These are phyloP conservation scores for Alternaria hordeiaustralica DNA, from an alignment of 2,329 filamentous ascomycete species.

Conservation along the genomic window DNA sequence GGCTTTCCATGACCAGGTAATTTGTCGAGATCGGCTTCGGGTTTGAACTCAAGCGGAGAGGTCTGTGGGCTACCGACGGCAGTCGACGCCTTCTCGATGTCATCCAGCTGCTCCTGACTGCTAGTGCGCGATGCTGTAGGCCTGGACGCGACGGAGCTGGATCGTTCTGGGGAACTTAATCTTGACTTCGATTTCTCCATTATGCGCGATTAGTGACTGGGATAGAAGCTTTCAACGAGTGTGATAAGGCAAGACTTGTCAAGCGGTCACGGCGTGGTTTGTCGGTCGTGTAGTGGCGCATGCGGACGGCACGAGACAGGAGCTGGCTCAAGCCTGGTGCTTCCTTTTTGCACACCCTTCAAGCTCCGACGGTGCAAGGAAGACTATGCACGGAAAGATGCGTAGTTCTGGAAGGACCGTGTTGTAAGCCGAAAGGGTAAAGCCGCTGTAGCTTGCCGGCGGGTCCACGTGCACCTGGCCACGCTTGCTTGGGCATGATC, in stretches of 20 bases:
- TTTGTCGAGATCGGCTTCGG: slow-evolving; percentile 42
- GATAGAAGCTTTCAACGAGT: not conserved
- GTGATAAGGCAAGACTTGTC: not conserved
- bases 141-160: slow-evolving; percentile 32
- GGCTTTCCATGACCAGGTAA: slow-evolving; percentile 31
- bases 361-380: not conserved
- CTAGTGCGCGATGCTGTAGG: slow-evolving; percentile 36
- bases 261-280: slow-evolving; percentile 5
- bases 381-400: not conserved
- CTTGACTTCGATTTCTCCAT: slow-evolving; percentile 32
- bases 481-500: not conserved
- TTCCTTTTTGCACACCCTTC: not conserved
- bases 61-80: slow-evolving; percentile 32
- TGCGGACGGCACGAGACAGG: slow-evolving; percentile 2
- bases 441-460: slow-evolving; percentile 1
- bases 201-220: slow-evolving; percentile 4
- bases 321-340: not conserved
- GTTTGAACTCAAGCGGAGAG: slow-evolving; percentile 39
- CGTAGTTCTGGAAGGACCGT: not conserved
- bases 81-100: slow-evolving; percentile 35
- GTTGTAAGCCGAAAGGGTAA: not conserved
- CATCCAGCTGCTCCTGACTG: slow-evolving; percentile 33
- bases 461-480: not conserved
- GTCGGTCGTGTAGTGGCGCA: not conserved
- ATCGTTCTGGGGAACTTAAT: slow-evolving; percentile 29